Conservation (phyloP, 2,329 filamentous ascomycete genomes). For the Stagonosporopsis vannaccii region DNA sequence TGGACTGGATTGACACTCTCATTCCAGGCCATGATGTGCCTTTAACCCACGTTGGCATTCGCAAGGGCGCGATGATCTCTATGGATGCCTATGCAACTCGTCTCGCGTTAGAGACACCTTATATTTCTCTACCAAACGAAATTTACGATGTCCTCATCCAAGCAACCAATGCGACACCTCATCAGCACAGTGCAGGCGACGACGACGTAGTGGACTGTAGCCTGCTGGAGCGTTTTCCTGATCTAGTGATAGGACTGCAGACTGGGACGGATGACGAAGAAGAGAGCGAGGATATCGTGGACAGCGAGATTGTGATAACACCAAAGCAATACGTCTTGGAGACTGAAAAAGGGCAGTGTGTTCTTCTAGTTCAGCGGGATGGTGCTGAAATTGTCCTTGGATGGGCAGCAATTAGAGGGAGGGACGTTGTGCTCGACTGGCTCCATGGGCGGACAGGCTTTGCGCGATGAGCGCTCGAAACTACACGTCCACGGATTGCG, state of each 20-base stretch:
- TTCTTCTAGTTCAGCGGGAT: constrained; percentile 17
- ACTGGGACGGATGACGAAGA: constrained; percentile 12
- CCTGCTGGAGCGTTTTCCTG: constrained; percentile 16
- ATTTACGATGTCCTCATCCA: constrained; percentile 27
- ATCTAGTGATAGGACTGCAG: constrained; percentile 26
- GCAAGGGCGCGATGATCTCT: constrained; percentile 26
- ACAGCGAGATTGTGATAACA: constrained; percentile 22
- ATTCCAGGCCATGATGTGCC: constrained; percentile 16
- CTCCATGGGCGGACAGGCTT: constrained; percentile 20
- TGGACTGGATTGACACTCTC: constrained; percentile 7
- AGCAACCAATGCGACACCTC: constrained; percentile 17
- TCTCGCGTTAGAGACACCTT: constrained; percentile 24
- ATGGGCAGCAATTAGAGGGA: constrained; percentile 30
- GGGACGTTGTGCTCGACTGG: constrained; percentile 25
- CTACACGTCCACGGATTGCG: not conserved
- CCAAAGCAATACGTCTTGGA: constrained; percentile 27
- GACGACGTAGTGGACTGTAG: constrained; percentile 24
- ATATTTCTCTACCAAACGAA: constrained; percentile 18
- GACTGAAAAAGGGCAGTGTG: constrained; percentile 18
- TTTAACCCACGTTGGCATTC: constrained; percentile 20
- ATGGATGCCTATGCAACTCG: constrained; percentile 12
- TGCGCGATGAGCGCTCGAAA: not conserved
- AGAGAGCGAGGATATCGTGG: not conserved
- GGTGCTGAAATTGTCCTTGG: constrained; percentile 21
- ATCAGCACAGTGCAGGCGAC: not conserved